phyloP scores from a whole-genome alignment of 2,329 filamentous ascomycete genomes.

The Nakataea oryzae region DNA sequence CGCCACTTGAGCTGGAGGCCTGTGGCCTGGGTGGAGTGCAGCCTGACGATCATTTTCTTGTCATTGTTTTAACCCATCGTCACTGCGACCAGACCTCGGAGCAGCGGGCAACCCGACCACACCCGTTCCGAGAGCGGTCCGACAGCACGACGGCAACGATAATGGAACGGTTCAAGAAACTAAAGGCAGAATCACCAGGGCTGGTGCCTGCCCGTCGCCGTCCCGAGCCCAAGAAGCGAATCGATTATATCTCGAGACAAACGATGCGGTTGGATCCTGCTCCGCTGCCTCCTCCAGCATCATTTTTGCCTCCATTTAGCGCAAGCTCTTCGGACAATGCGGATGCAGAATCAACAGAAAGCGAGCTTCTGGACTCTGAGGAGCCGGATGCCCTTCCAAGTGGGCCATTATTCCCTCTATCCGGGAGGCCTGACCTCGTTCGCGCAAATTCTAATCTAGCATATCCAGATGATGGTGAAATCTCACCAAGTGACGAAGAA shows the following conservation, averaged over 20 bases:
- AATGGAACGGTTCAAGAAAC: slow-evolving; percentile 21
- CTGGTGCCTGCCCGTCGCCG: not conserved
- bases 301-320: slow-evolving; percentile 39
- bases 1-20: slow-evolving; percentile 29
- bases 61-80: slow-evolving; percentile 41
- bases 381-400: slow-evolving; percentile 6
- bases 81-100: slow-evolving; percentile 15
- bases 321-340: slow-evolving; percentile 19
- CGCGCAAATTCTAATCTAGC: slow-evolving; percentile 21
- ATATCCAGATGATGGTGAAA: slow-evolving; percentile 27
- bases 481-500: slow-evolving; percentile 28
- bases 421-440: not conserved
- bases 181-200: not conserved
- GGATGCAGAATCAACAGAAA: slow-evolving; percentile 6
- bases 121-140: slow-evolving; percentile 7
- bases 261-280: slow-evolving; percentile 34
- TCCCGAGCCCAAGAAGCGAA: slow-evolving; percentile 9
- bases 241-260: slow-evolving; percentile 33
- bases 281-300: slow-evolving; percentile 39
- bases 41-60: slow-evolving; percentile 54
- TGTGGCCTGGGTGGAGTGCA: slow-evolving; percentile 48
- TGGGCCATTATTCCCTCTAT: not conserved
- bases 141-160: slow-evolving; percentile 27
- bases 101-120: slow-evolving; percentile 1
- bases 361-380: slow-evolving; percentile 18